Percentiles rank a stretch among this genome's conserved stretches.
Evolutionary conservation across 345 rosid species (phyloP).

Genomic region (Pseudoturritis turrita): DNA sequence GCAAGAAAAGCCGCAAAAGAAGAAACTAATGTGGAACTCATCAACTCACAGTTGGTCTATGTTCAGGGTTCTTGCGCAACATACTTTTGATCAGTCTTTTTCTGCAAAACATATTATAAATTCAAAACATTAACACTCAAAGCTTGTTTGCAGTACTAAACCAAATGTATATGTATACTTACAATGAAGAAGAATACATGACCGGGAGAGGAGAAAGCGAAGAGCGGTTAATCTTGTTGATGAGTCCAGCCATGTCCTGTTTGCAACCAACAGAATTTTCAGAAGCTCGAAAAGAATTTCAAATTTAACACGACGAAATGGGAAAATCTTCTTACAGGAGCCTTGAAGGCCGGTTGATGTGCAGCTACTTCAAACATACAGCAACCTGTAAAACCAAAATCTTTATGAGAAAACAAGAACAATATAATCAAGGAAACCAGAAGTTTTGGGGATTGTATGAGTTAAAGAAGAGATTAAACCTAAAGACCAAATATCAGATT

Average conservation of each 20-base stretch:
- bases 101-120: conserved; percentile 37
- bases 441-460: not conserved
- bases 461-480: conserved; percentile 35
- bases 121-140: not conserved
- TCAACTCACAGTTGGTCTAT: conserved; percentile 72
- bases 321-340: conserved; percentile 59
- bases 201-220: conserved; percentile 91
- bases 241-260: conserved; percentile 93
- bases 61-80: conserved; percentile 82
- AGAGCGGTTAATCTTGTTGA: conserved; percentile 92
- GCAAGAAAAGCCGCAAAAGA: not conserved
- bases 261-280: not conserved
- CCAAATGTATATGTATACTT: conserved; percentile 26
- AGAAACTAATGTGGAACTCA: not conserved
- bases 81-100: conserved; percentile 88
- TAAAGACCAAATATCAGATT: conserved; percentile 97
- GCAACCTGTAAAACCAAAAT: conserved; percentile 59
- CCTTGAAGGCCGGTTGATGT: conserved; percentile 93
- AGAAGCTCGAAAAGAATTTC: not conserved
- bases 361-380: conserved; percentile 99
- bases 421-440: not conserved
- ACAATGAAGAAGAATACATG: conserved; percentile 82
- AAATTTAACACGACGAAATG: not conserved
- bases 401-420: conserved; percentile 23
- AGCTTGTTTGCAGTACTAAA: not conserved